Base-by-base conservation (phyloP, 805 yeast genomes). In the Sugiyamaella boreocaroliniensis region DNA sequence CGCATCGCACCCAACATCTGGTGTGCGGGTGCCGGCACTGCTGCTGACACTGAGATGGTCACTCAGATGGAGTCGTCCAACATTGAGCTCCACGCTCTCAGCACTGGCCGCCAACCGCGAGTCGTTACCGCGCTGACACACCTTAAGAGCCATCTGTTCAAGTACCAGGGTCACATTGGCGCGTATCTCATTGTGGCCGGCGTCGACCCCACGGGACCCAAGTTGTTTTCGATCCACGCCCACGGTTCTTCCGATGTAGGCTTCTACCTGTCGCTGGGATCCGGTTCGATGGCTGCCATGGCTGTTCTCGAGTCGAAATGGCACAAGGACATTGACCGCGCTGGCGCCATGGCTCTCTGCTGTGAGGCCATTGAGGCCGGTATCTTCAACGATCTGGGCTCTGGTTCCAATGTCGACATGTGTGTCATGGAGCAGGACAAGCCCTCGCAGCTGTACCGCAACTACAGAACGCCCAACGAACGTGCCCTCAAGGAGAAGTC, bases 1-100 rank as follows among this genome's bases (percentile, higher is more conserved):
- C 75, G 95, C 61, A 77, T 90, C 59, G 79, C 96, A 6, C 96
- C 97, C 9, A 80, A 78, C 65, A 89, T 90, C 67, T 92, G 97
- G 97, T 92, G 99, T 82, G 99, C 99, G 49, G 99, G 99, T 64
- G 99, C 99, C 2, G 99, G 99, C 70, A 93, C 99, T n/a, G 99
- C 99, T 29, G 98, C 99, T 7, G 99, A 93, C 68, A 93, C 97
- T 11, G 98, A 93, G 69, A 89, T 89, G 82, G 98, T 93, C 41
- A 93, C 99, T 4, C 96, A 89, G 69, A 76, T 93, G 65, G 89
- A 89, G 61, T 81, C 89, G 40, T 87, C 96, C 40, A 90, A 92
- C 68, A 74, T 93, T 58, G 99, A 93, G 71, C 75, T 93, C 56
- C 99, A 92, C 70, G 76, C 95, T 8, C 75, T 89, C 71, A 82